Evolutionary conservation across 352 stramenopile genomes (phyloP).

Genomic region (Pseudoperonospora humuli): DNA sequence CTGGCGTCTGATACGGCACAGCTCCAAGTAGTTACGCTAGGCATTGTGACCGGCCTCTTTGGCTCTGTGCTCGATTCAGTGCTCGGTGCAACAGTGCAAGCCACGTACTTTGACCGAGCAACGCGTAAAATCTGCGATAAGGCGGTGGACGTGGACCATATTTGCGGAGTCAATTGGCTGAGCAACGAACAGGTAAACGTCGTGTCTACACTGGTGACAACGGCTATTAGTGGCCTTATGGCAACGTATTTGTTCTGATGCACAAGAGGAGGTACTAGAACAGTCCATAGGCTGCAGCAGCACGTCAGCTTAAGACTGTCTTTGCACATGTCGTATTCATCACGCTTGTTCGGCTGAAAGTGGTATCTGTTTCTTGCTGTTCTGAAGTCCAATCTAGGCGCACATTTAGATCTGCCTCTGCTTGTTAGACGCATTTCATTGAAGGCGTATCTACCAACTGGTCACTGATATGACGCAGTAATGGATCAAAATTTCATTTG

Average conservation of each 20-base stretch:
- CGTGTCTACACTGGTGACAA: constrained; percentile 55
- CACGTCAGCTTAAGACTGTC: too few species aligned
- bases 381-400: too few species aligned
- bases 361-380: too few species aligned
- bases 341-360: too few species aligned
- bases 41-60: constrained; percentile 46
- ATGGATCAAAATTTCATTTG: too few species aligned
- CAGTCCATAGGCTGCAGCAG: background rate
- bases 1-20: constrained; percentile 34
- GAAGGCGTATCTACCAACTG: too few species aligned
- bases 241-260: constrained; percentile 33
- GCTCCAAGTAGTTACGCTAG: constrained; percentile 45
- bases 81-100: constrained; percentile 75
- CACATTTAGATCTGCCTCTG: too few species aligned
- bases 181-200: constrained; percentile 74
- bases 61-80: constrained; percentile 80
- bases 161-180: constrained; percentile 35
- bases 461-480: too few species aligned
- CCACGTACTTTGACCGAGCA: constrained; percentile 52
- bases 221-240: constrained; percentile 33
- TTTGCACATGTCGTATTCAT: too few species aligned
- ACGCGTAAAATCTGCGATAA: constrained; percentile 57
- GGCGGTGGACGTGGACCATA: constrained; percentile 7
- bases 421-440: too few species aligned
- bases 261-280: constrained; percentile 2